A percentile compares a stretch with the other conserved stretches of the same genome.
Conservation (phyloP, 441 rosid genomes). For the Metrosideros polymorpha region DNA sequence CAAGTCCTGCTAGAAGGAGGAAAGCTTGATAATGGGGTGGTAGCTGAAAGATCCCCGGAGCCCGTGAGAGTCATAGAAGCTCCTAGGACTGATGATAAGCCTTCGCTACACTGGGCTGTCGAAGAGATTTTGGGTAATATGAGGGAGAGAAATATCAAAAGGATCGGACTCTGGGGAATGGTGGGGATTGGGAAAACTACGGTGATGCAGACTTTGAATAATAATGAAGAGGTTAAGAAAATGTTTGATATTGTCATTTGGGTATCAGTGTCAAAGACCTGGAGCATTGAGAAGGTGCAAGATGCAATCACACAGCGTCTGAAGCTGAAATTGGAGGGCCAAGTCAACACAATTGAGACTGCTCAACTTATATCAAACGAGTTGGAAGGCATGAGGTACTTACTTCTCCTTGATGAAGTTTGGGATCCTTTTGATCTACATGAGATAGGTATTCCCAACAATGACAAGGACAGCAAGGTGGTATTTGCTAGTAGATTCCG, state of each 20-base stretch:
- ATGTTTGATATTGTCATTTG: constrained; percentile 19
- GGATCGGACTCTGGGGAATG: constrained; percentile 21
- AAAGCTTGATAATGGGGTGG: background rate
- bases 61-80: background rate
- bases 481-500: background rate
- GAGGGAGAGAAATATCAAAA: background rate
- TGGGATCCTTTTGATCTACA: constrained; percentile 5
- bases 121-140: background rate
- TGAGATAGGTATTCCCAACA: constrained; percentile 3
- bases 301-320: constrained; percentile 7
- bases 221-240: background rate
- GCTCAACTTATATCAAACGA: constrained; percentile 9
- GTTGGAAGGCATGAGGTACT: constrained; percentile 11
- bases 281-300: constrained; percentile 7
- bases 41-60: background rate
- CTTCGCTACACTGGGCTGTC: background rate
- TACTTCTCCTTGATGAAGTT: constrained; percentile 28
- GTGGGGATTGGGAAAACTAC: constrained; percentile 25
- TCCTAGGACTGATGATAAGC: background rate
- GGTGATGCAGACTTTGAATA: constrained; percentile 19
- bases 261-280: constrained; percentile 2
- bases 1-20: background rate
- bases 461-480: background rate
- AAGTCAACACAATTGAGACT: background rate
- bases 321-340: background rate